These are phyloP conservation scores for Tolypocladium amazonense DNA, from an alignment of 2,329 filamentous ascomycete species.

Conservation along the genomic window DNA sequence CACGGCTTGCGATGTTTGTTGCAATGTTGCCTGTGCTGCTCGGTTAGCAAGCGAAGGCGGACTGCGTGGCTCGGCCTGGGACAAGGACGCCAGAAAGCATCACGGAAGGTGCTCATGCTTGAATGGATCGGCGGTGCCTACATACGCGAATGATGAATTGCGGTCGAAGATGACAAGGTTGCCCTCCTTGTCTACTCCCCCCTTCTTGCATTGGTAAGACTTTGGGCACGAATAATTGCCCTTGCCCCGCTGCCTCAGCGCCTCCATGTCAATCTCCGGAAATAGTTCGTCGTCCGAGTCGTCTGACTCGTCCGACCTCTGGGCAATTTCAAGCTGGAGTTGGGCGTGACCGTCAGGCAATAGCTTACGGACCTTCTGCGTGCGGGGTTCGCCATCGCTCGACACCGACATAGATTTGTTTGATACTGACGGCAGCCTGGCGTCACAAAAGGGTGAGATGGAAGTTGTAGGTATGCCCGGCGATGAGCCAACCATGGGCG, in stretches of 20 bases:
- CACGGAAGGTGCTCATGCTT: background rate
- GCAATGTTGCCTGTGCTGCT: conserved; percentile 25
- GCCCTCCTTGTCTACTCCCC: conserved; percentile 27
- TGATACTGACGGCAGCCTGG: conserved; percentile 6
- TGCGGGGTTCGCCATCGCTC: conserved; percentile 11
- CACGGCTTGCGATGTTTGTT: conserved; percentile 32
- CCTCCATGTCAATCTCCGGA: conserved; percentile 25
- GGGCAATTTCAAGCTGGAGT: conserved; percentile 4
- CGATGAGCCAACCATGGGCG: conserved; percentile 5
- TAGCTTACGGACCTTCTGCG: conserved; percentile 11
- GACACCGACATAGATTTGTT: conserved; percentile 6
- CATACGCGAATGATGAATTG: conserved; percentile 30
- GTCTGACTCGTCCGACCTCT: conserved; percentile 16
- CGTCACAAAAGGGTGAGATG: conserved; percentile 12
- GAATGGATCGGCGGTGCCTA: conserved; percentile 1
- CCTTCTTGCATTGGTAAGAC: conserved; percentile 24
- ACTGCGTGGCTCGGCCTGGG: background rate
- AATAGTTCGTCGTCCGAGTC: conserved; percentile 25
- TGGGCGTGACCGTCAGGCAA: conserved; percentile 8
- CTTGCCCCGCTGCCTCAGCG: conserved; percentile 27
- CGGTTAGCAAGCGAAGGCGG: background rate
- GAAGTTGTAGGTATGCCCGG: conserved; percentile 8
- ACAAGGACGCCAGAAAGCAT: background rate
- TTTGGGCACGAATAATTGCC: conserved; percentile 26
- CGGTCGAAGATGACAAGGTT: conserved; percentile 27